phyloP scores from a whole-genome alignment of 1,284 basidiomycete species.

The Cryptococcus sp. region DNA sequence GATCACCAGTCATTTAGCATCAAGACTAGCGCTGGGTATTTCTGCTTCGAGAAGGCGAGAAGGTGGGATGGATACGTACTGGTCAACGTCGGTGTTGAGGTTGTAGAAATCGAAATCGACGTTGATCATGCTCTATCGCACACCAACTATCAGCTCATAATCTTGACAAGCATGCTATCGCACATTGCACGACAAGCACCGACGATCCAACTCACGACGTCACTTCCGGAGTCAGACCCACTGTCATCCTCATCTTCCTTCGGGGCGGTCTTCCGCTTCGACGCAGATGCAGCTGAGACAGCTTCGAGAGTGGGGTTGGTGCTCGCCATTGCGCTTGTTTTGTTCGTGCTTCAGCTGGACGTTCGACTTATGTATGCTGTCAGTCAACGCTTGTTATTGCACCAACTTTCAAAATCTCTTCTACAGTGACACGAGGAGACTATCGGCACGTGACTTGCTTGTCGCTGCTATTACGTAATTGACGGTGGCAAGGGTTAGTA shows the following conservation, averaged over 20 bases:
- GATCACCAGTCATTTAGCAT: not conserved
- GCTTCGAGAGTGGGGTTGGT: conserved; percentile 15
- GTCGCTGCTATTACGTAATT: not conserved
- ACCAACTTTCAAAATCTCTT: too few species aligned
- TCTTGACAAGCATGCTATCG: not conserved
- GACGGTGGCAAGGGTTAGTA: not conserved
- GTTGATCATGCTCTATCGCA: conserved; percentile 64
- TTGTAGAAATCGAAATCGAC: conserved; percentile 93
- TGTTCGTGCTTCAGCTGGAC: too few species aligned
- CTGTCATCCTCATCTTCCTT: conserved; percentile 47
- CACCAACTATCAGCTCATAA: conserved; percentile 6
- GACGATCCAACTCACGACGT: conserved; percentile 37
- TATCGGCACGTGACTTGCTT: too few species aligned
- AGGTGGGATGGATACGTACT: conserved; percentile 43
- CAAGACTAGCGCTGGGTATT: not conserved
- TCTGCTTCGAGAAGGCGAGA: not conserved
- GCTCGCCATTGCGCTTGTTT: not conserved
- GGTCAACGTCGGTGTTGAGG: conserved; percentile 77
- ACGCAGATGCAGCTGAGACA: conserved; percentile 19
- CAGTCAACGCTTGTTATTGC: too few species aligned
- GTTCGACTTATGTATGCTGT: not conserved
- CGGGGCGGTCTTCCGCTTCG: conserved; percentile 44
- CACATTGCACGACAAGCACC: not conserved
- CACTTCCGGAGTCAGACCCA: conserved; percentile 40
- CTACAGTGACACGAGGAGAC: too few species aligned